A percentile compares a stretch with the other conserved stretches of the same genome.
Evolutionary conservation across 768 basidiomycete species (phyloP).

Genomic region (Austroboletus festivus): DNA sequence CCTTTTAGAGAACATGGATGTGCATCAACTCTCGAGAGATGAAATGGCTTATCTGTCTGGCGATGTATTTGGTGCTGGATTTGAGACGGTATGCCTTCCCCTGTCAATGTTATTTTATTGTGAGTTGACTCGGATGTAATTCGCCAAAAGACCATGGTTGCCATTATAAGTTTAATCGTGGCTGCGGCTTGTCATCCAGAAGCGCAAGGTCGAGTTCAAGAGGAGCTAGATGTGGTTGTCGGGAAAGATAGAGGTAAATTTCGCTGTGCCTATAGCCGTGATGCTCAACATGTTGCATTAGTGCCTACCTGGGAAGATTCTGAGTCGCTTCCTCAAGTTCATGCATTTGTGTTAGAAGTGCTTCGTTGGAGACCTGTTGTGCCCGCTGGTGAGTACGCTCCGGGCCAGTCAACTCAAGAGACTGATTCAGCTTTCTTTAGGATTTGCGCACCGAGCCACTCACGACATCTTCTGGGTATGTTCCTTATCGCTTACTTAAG

Average conservation of each 20-base stretch:
- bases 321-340: constrained; percentile 32
- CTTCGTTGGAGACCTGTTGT: constrained; percentile 36
- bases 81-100: constrained; percentile 40
- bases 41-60: constrained; percentile 61
- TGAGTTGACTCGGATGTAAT: too few species aligned
- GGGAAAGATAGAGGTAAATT: constrained; percentile 34
- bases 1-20: constrained; percentile 45
- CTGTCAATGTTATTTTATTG: neutral
- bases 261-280: neutral
- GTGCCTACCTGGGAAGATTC: constrained; percentile 37
- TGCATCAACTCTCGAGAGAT: constrained; percentile 45
- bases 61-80: constrained; percentile 56
- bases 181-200: constrained; percentile 54
- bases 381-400: constrained; percentile 17
- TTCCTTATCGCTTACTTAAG: neutral
- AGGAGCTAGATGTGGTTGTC: constrained; percentile 51
- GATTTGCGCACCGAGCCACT: constrained; percentile 60
- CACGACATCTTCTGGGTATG: constrained; percentile 59
- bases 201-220: constrained; percentile 46
- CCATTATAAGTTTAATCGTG: constrained; percentile 48
- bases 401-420: too few species aligned
- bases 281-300: constrained; percentile 4
- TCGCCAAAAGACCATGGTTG: constrained; percentile 40
- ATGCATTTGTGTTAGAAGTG: constrained; percentile 36
- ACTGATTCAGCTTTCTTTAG: constrained; percentile 2